Conservation (phyloP, 768 basidiomycete species). For the Sutorius australiensis region DNA sequence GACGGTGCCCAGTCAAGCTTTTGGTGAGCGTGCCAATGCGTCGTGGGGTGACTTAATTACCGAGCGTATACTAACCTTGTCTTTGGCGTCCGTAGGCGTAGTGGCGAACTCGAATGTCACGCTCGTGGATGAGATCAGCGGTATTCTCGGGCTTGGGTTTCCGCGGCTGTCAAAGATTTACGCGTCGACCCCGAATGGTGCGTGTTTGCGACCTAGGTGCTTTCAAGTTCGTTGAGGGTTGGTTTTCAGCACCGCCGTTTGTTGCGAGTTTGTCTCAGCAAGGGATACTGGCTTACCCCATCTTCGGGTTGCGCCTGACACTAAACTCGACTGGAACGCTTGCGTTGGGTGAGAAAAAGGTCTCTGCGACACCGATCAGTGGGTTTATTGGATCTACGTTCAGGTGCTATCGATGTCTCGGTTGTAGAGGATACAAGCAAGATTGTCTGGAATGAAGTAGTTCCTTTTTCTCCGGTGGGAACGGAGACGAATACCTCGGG, state of each 20-base stretch:
- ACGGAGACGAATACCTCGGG: slow-evolving; percentile 56
- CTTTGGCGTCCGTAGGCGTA: slow-evolving; percentile 41
- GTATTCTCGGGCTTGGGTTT: slow-evolving; percentile 74
- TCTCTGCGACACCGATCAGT: not conserved
- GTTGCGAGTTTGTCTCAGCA: slow-evolving; percentile 57
- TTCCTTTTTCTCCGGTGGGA: slow-evolving; percentile 66
- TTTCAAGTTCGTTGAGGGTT: not conserved
- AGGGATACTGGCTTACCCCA: slow-evolving; percentile 66
- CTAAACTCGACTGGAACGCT: slow-evolving; percentile 58
- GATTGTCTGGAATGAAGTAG: slow-evolving; percentile 72
- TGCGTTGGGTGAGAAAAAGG: slow-evolving; percentile 47
- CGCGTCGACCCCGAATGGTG: slow-evolving; percentile 45
- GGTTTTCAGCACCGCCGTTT: slow-evolving; percentile 58
- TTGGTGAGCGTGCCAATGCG: slow-evolving; percentile 47
- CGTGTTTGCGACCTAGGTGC: slow-evolving; percentile 15
- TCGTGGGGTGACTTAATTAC: not conserved
- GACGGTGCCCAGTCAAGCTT: slow-evolving; percentile 55
- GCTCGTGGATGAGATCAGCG: slow-evolving; percentile 61
- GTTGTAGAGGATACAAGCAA: slow-evolving; percentile 56
- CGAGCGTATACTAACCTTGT: not conserved
- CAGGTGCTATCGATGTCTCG: slow-evolving; percentile 74
- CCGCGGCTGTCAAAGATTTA: slow-evolving; percentile 65
- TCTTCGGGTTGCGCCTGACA: slow-evolving; percentile 70
- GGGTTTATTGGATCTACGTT: not conserved
- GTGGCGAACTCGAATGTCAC: slow-evolving; percentile 60